A percentile compares a stretch with the other conserved stretches of the same genome.
phyloP scores from a whole-genome alignment of 176 grass and related monocot genomes.

The Oryza meyeriana region DNA sequence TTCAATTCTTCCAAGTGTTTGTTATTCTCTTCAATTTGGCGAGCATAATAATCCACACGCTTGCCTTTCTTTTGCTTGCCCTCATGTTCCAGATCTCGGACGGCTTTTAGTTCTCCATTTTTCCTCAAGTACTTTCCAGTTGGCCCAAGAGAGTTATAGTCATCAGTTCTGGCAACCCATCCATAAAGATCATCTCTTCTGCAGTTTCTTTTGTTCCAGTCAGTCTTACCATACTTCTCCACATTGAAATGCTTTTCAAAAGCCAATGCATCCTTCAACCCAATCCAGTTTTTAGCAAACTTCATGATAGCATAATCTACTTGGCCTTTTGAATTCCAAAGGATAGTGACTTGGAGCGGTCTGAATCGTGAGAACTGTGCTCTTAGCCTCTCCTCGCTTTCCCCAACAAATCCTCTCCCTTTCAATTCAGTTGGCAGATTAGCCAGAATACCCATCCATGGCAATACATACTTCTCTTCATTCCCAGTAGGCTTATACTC shows the following conservation, averaged over 20 bases:
- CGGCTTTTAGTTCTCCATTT: constrained; percentile 47
- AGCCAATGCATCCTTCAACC: constrained; percentile 48
- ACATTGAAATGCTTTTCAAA: constrained; percentile 57
- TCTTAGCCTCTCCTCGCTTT: constrained; percentile 46
- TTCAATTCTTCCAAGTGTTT: constrained; percentile 20
- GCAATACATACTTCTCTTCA: constrained; percentile 55
- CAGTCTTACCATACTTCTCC: constrained; percentile 26
- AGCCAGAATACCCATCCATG: constrained; percentile 64
- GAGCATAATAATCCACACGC: constrained; percentile 37
- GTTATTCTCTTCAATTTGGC: constrained; percentile 44
- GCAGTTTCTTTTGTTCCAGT: constrained; percentile 45
- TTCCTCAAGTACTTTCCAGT: constrained; percentile 51
- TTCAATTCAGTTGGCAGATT: constrained; percentile 41
- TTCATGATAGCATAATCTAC: constrained; percentile 39
- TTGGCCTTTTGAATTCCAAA: constrained; percentile 32
- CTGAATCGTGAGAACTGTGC: constrained; percentile 53
- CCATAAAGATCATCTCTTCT: constrained; percentile 34
- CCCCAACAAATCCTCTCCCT: neutral
- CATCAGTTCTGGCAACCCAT: constrained; percentile 15
- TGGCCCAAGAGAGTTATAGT: constrained; percentile 40
- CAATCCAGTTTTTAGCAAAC: constrained; percentile 52
- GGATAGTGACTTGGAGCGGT: constrained; percentile 37
- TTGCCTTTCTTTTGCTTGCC: constrained; percentile 19
- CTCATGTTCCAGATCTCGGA: constrained; percentile 41
- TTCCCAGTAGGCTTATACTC: constrained; percentile 22